phyloP scores from a whole-genome alignment of 1,284 basidiomycete species.

The Golubevia sp. region DNA sequence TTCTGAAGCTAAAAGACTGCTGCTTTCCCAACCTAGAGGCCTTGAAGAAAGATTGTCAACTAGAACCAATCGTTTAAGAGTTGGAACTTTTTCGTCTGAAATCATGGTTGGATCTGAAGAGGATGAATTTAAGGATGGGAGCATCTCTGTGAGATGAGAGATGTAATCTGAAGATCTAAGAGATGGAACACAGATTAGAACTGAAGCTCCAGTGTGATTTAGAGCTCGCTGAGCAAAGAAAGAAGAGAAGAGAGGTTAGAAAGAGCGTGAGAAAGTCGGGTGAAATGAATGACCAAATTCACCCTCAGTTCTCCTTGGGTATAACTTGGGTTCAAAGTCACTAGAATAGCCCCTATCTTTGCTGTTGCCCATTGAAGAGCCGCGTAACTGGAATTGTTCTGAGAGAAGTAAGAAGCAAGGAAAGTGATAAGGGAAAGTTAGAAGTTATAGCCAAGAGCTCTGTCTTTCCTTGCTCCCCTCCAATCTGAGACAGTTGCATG shows the following conservation, averaged over 20 bases:
- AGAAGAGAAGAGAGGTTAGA: too few species aligned
- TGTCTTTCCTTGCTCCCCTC: neutral
- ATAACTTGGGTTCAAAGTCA: conserved; percentile 47
- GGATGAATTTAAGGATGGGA: conserved; percentile 20
- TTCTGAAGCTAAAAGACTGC: conserved; percentile 25
- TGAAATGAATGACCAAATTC: too few species aligned
- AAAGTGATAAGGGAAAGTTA: neutral
- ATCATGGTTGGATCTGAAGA: conserved; percentile 8
- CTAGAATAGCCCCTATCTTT: conserved; percentile 37
- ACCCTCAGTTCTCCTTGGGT: conserved; percentile 39
- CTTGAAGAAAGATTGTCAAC: conserved; percentile 37
- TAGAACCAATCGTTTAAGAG: conserved; percentile 31
- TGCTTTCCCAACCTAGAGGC: conserved; percentile 35
- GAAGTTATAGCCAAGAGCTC: neutral
- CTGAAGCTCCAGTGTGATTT: conserved; percentile 28
- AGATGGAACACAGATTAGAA: conserved; percentile 34
- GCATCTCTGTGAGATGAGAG: conserved; percentile 24
- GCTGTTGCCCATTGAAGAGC: conserved; percentile 44
- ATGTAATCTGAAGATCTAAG: conserved; percentile 35
- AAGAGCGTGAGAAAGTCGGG: too few species aligned
- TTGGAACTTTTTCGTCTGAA: conserved; percentile 24
- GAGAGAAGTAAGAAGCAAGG: neutral
- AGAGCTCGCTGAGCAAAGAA: conserved; percentile 24
- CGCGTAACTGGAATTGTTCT: conserved; percentile 42
- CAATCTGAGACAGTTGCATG: too few species aligned